Evolutionary conservation across 495 filamentous ascomycete species (phyloP).

Genomic region (Neurospora sp.): DNA sequence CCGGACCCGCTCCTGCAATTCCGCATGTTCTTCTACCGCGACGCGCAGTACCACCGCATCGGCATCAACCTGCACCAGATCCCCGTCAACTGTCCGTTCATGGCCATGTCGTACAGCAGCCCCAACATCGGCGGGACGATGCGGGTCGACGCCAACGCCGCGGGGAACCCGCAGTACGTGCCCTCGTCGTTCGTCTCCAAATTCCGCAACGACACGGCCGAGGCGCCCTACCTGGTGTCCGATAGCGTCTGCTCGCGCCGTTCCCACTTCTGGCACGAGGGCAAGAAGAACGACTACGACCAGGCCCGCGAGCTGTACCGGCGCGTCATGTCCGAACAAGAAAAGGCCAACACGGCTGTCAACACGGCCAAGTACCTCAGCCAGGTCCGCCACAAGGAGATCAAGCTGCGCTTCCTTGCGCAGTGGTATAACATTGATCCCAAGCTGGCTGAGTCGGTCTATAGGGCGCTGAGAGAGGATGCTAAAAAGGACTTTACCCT

Average conservation of each 20-base stretch:
- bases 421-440: conserved; percentile 44
- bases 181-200: conserved; percentile 47
- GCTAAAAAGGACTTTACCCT: background rate
- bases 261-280: conserved; percentile 46
- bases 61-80: conserved; percentile 80
- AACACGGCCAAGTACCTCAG: conserved; percentile 39
- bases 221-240: conserved; percentile 40
- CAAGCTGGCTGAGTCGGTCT: conserved; percentile 26
- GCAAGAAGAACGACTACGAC: conserved; percentile 42
- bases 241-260: conserved; percentile 44
- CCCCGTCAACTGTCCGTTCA: conserved; percentile 51
- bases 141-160: conserved; percentile 37
- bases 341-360: conserved; percentile 32
- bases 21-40: conserved; percentile 76
- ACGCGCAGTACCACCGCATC: conserved; percentile 70
- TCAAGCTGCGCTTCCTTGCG: conserved; percentile 24
- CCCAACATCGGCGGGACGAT: conserved; percentile 40
- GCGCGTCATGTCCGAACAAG: conserved; percentile 35
- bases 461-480: background rate
- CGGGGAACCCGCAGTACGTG: conserved; percentile 42
- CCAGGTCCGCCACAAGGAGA: conserved; percentile 22
- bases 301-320: conserved; percentile 42
- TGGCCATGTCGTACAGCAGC: conserved; percentile 10
- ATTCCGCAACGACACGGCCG: conserved; percentile 46
- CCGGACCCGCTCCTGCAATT: conserved; percentile 73